Base-by-base conservation (phyloP, 2,329 filamentous ascomycete genomes). In the Aspergillus proliferans region DNA sequence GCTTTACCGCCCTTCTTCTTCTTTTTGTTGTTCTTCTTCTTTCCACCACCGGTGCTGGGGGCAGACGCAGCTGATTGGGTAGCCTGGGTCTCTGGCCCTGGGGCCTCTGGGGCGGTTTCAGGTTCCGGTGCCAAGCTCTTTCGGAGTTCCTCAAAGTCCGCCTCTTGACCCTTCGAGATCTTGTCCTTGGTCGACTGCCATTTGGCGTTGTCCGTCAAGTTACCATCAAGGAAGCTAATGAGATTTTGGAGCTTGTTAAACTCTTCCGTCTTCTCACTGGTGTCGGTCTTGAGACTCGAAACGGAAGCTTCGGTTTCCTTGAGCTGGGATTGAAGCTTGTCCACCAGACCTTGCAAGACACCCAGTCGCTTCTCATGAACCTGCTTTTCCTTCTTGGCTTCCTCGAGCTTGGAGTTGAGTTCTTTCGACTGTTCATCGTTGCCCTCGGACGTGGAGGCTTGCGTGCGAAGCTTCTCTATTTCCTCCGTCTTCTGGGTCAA, bases 11-110 rank as follows among this genome's bases (percentile, higher is more conserved):
- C 82, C 74, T 91, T 92, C 70, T 85, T 87, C 79, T 94, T 95
- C 75, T 92, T 95, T 66, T 88, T 88, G 56, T 90, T 94, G 69
- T 88, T 94, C 70, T 88, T 94, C 71, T 90, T 92, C 51, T 72
- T 72, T 9, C 74, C 68, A 12, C 62, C 68, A 12, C 70, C 64
- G 3, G 65, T 62, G 14, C 57, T 59, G 9, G 59, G 45, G 26
- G 59, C 57, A 15, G 59, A 50, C 3, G 48, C 47, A 14, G 56
- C 22, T 1, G 57, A 39, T 34, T 49, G 50, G 15, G 55, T 42
- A 19, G 56, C 43, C 47, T 60, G 62, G 8, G 42, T 49, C 39
- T 62, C 48, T 14, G 57, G 28, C 42, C 55, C 55, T 12, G 59
- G 38, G 8, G 44, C 52, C n/a, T 56, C 49, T 38, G 58, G 64